These are phyloP conservation scores for Aquilaria malaccensis DNA, from an alignment of 345 rosid species.

Conservation along the genomic window DNA sequence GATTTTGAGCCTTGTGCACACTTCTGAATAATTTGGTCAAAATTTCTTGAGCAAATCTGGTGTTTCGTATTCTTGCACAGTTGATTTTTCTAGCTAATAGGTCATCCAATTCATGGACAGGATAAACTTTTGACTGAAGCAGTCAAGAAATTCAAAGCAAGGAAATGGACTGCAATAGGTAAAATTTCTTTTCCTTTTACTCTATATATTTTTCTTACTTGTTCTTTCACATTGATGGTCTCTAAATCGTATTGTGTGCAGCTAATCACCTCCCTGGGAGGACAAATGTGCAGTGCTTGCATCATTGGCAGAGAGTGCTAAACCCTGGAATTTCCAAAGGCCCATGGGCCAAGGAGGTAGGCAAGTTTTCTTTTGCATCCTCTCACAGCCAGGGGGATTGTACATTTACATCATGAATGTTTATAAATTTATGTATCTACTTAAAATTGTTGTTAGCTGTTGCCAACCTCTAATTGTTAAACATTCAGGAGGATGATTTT, in stretches of 20 bases:
- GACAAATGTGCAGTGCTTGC: slow-evolving; percentile 44
- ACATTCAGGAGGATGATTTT: slow-evolving; percentile 40
- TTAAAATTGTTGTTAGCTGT: background rate
- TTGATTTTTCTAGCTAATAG: background rate
- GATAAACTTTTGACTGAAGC: slow-evolving; percentile 19
- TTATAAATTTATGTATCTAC: background rate
- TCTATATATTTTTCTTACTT: background rate
- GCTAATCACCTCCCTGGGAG: slow-evolving; percentile 40
- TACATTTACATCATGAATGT: too few relatives aligned
- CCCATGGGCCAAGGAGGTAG: slow-evolving; percentile 48
- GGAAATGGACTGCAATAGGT: slow-evolving; percentile 55
- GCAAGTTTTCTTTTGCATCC: background rate
- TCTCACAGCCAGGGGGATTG: too few relatives aligned
- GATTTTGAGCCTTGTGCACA: background rate
- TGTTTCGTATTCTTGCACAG: background rate
- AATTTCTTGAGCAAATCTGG: background rate
- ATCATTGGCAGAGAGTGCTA: slow-evolving; percentile 54
- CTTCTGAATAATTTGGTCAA: background rate
- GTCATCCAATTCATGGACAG: slow-evolving; percentile 9
- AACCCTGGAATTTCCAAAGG: slow-evolving; percentile 43
- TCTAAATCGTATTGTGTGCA: slow-evolving; percentile 7
- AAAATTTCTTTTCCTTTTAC: background rate
- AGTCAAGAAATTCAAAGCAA: slow-evolving; percentile 30
- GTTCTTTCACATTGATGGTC: background rate
- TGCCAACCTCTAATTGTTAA: background rate